Percentiles rank a stretch among this genome's conserved stretches.
These are phyloP conservation scores for Lophium mytilinum DNA, from an alignment of 495 filamentous ascomycete species.

Conservation along the genomic window DNA sequence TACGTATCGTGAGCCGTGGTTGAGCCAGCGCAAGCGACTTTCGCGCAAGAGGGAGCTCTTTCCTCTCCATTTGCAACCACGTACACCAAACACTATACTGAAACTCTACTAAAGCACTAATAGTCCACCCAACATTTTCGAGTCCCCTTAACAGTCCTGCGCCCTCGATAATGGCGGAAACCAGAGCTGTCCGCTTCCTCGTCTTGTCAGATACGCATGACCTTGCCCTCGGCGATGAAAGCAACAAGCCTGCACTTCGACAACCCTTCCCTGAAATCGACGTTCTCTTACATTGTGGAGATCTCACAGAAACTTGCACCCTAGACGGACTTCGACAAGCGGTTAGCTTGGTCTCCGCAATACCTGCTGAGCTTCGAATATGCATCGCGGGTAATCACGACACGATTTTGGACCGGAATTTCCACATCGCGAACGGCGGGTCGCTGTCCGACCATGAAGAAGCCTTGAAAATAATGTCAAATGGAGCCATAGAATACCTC, in stretches of 20 bases:
- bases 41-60: no score
- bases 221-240: not conserved
- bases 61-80: no score
- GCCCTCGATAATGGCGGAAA: not conserved
- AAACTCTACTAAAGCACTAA: no score
- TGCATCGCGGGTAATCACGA: slow-evolving; percentile 23
- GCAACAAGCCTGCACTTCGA: no score
- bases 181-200: slow-evolving; percentile 6
- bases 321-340: not conserved
- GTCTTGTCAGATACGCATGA: slow-evolving; percentile 21
- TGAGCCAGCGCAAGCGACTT: no score
- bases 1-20: no score
- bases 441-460: not conserved
- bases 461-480: not conserved
- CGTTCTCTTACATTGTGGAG: slow-evolving; percentile 22
- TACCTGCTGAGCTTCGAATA: slow-evolving; percentile 14
- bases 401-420: slow-evolving; percentile 15
- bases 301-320: slow-evolving; percentile 17
- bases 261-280: slow-evolving; percentile 5
- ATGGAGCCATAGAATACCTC: slow-evolving; percentile 9
- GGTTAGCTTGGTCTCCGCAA: not conserved
- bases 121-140: no score
- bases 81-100: no score
- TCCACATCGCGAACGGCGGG: slow-evolving; percentile 11
- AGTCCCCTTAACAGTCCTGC: no score